Base-by-base conservation (phyloP, 2,329 filamentous ascomycete species). In the Akanthomyces muscarius region DNA sequence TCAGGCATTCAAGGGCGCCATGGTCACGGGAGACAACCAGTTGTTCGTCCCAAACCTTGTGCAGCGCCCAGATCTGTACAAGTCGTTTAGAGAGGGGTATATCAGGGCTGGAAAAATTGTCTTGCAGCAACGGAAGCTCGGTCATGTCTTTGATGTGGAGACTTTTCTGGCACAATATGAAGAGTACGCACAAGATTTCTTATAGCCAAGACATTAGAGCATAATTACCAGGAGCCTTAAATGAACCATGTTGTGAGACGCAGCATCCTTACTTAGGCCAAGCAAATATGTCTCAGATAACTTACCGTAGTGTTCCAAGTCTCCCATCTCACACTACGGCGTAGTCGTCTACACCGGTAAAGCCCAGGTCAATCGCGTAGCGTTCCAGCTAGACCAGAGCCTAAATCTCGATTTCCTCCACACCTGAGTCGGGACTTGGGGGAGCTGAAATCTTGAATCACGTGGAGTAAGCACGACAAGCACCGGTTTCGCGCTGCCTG, bases 21-120 rank as follows among this genome's bases (percentile, higher is more conserved):
- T 70, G 64, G 64, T 69, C 5, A 68, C 65, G 16, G 68, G 68
- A 1, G 66, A 71, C 28, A 71, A 69, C 33, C 64, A 67, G 41
- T 53, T 65, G 6, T 70, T 71, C 59, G 70, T 70, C 47, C 68
- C 66, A 18, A 67, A 68, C 42, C 65, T 53, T 44, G 21, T 60
- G 5, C 63, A 57, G 23, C 65, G 51, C 18, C 64, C 50, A 1
- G 65, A 65, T 38, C 30, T 69, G 4, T 70, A 65, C 51, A 23
- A 10, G 3, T 41, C 58, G 8, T 71, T 71, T 56, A 65, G 30
- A 48, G 30, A 53, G n/a, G 66, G 45, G 28, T 30, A 11, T 71
- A 45, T 67, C 3, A 33, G 60, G n/a, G 58, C 68, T 1, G 68
- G 61, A 3, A 14, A 48, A 21, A 23, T 44, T 10, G 66, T 71